Evolutionary conservation across 192 early-diverging fungal species (phyloP), one percentile per base, ranked within the genome.

Genomic region (Jimgerdemannia lactiflua): DNA sequence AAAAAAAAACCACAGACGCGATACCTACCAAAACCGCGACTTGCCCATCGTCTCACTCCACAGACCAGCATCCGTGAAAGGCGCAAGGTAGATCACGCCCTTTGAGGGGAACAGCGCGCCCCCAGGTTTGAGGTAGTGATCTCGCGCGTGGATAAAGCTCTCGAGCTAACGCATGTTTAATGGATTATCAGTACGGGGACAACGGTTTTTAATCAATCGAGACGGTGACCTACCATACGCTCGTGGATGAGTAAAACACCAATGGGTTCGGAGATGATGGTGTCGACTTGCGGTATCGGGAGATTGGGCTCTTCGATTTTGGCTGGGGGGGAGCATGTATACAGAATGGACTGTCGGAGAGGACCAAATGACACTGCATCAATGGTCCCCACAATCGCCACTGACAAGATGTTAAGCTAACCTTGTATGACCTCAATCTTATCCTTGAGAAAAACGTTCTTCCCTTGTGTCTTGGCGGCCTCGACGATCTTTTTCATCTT

Each of bases 241-340:
- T 99, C 98, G 73, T 99, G 98, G 68, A 99, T 92, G 71, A 99
- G 88, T 43, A 99, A 83, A 29, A 99, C 98, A 64, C 96, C 96
- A 77, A 99, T 98, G 11, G 98, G 98, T 80, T 99, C 98, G 64
- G 94, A 96, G 71, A 99, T 92, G 59, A 99, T 94, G 4, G 94
- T 96, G 70, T 99, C 98, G 0, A 99, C 96, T 78, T 91, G 78
- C 4, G 94, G 94, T 8, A 94, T 84, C 11, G 83, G 78, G 19
- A 93, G 73, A 73, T 80, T 73, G 7, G 92, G 81, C 18, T 96
- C 92, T 80, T 99, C 98, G 71, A 98, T 94, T 83, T 98, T 98
- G 78, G 91, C 90, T 92, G 79, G 41, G 39, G 42, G 39, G 41
- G 70, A 69, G 9, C 54, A 49, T 29, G 70, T 11, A 14, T 8